A percentile compares a stretch with the other conserved stretches of the same genome.
These are phyloP conservation scores for Acanthamoeba rhysodes DNA, from an alignment of 208 protist genomes.

Conservation along the genomic window DNA sequence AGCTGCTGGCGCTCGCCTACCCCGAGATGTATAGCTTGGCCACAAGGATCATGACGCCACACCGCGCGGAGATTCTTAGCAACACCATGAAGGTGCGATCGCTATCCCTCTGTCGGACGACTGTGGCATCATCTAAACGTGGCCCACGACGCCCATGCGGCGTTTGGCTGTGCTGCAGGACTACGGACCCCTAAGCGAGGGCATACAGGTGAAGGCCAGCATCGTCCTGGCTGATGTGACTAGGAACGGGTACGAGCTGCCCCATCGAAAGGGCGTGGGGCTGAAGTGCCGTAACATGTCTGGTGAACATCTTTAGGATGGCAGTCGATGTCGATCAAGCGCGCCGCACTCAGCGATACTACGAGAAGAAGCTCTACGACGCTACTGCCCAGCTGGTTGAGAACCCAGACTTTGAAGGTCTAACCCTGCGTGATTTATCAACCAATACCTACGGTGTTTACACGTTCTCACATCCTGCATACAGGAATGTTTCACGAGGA, in stretches of 20 bases:
- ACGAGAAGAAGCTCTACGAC: constrained; percentile 5
- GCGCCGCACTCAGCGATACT: constrained; percentile 8
- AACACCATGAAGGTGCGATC: not conserved
- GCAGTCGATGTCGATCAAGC: not conserved
- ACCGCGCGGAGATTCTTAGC: constrained; percentile 32
- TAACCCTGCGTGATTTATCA: not conserved
- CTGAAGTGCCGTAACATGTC: not conserved
- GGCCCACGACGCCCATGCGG: not conserved
- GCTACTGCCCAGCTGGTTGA: not conserved
- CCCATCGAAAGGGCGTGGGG: not conserved
- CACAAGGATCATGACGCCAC: not conserved
- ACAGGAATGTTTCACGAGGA: constrained; percentile 24
- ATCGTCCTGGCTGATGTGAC: constrained; percentile 38
- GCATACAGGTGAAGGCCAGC: constrained; percentile 50
- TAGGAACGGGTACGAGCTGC: not conserved
- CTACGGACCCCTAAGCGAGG: constrained; percentile 54
- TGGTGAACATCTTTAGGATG: not conserved
- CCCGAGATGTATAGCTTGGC: constrained; percentile 17
- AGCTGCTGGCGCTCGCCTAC: constrained; percentile 35
- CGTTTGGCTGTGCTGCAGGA: not conserved
- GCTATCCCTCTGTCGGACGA: not conserved
- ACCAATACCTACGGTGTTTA: too few relatives aligned
- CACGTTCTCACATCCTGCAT: not conserved
- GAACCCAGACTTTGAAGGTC: constrained; percentile 6
- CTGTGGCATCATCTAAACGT: not conserved